Percentiles rank a stretch among this genome's conserved stretches.
Evolutionary conservation across 228 moss, liverwort and hornwort species (phyloP).

Genomic region (Sphagnum fallax): DNA sequence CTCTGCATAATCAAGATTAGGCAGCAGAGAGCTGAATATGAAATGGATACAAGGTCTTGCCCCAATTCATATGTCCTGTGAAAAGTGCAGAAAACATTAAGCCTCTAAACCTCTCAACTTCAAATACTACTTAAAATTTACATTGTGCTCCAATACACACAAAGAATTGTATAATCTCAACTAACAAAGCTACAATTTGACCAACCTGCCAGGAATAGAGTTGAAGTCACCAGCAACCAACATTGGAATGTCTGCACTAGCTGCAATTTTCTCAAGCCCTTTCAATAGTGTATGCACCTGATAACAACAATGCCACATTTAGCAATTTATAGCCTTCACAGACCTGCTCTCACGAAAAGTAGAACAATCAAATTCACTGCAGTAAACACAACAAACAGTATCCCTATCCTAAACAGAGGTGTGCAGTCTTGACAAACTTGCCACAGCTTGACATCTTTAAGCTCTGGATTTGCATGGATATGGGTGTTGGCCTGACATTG

Average conservation of each 20-base stretch:
- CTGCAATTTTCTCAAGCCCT: slow-evolving; percentile 96
- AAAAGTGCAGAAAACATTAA: too few relatives aligned
- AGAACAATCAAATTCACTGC: neutral
- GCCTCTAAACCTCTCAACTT: too few relatives aligned
- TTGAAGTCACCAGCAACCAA: slow-evolving; percentile 98
- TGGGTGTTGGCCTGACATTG: slow-evolving; percentile 80
- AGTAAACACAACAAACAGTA: neutral
- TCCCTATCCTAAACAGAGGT: too few relatives aligned
- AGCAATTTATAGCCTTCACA: slow-evolving; percentile 1
- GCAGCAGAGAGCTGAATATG: too few relatives aligned
- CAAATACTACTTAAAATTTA: too few relatives aligned
- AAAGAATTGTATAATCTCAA: neutral
- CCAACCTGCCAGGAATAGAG: slow-evolving; percentile 90
- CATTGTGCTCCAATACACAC: too few relatives aligned
- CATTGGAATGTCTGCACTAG: slow-evolving; percentile 99
- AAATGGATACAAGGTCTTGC: too few relatives aligned
- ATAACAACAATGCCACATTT: slow-evolving; percentile 4
- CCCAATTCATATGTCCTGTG: too few relatives aligned
- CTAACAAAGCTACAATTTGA: neutral
- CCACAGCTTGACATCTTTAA: slow-evolving; percentile 99
- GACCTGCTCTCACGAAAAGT: neutral
- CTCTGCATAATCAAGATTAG: too few relatives aligned
- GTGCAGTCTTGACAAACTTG: slow-evolving; percentile 44
- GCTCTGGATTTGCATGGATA: slow-evolving; percentile 93
- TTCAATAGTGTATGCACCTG: slow-evolving; percentile 91